Base-by-base conservation (phyloP, 805 yeast genomes). In the Wickerhamiella azymoides region DNA sequence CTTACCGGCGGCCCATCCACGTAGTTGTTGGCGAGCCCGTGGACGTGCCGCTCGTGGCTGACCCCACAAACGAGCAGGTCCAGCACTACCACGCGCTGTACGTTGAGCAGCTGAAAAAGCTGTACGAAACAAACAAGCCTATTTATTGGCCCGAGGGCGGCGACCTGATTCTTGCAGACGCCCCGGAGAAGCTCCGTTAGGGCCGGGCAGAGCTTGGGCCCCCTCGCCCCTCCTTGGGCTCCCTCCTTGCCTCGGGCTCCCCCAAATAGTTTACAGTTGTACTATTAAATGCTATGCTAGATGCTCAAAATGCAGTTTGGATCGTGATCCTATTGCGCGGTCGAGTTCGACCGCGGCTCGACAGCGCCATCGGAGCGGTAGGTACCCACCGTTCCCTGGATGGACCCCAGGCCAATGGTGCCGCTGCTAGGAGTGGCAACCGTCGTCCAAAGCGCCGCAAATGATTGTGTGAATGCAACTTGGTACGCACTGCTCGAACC, bases 1-100 rank as follows among this genome's bases (percentile, higher is more conserved):
- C 98, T 1, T 88, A 76, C 60, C 70, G 96, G 52, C 73, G 79
- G 45, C 84, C 84, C 2, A 79, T 92, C 46, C 71, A 83, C 50
- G 70, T 92, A 11, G 93, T 48, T 9, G 67, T 66, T 4, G 71
- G 71, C 10, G 47, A 51, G 30, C 69, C 71, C n/a, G 57, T 67
- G n/a, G 54, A 56, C 3, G 61, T 65, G 8, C 64, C 62, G 0
- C 19, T 41, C 19, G 24, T 42, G 13, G 17, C 13, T 8, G 17
- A 47, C 10, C 52, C 54, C 9, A 43, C 47, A 10, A 17, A 39
- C 9, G 51, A 49, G 19, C 38, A 42, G 9, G 42, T 56, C 3
- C 49, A 50, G 4, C n/a, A 77, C 50, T 85, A 80, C 56, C 98
- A 89, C 62, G 65, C 63, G 13, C 53, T 77, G 21, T 92, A 92